Evolutionary conservation across 352 stramenopile genomes (phyloP).

Genomic region (Pythium angustatum): DNA sequence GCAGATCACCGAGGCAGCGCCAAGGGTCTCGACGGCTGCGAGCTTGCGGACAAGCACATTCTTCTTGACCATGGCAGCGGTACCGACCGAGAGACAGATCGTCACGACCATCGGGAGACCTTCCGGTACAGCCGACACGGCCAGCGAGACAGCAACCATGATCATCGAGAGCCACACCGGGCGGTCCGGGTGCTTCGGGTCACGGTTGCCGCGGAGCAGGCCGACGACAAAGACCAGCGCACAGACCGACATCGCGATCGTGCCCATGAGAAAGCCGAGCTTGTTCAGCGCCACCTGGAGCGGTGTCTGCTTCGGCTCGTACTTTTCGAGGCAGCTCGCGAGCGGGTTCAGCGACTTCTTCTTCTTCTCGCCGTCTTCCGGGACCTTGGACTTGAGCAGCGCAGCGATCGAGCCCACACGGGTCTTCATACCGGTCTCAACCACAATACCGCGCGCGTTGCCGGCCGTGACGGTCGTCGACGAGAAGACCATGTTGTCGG

Average conservation of each 20-base stretch:
- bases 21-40: slow-evolving; percentile 81
- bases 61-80: slow-evolving; percentile 72
- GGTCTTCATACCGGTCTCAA: slow-evolving; percentile 75
- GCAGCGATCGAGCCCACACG: slow-evolving; percentile 70
- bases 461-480: slow-evolving; percentile 84
- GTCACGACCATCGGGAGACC: slow-evolving; percentile 83
- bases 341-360: slow-evolving; percentile 59
- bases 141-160: slow-evolving; percentile 92
- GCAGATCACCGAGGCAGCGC: slow-evolving; percentile 91
- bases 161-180: slow-evolving; percentile 92
- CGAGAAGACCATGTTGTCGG: slow-evolving; percentile 93
- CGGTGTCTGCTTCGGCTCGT: slow-evolving; percentile 82
- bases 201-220: slow-evolving; percentile 49
- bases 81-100: slow-evolving; percentile 73
- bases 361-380: slow-evolving; percentile 9
- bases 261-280: slow-evolving; percentile 90
- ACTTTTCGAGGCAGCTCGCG: slow-evolving; percentile 49
- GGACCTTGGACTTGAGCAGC: slow-evolving; percentile 51
- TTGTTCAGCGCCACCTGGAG: slow-evolving; percentile 93
- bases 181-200: slow-evolving; percentile 65
- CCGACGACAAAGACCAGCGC: slow-evolving; percentile 92
- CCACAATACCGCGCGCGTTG: slow-evolving; percentile 69
- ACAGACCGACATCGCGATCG: slow-evolving; percentile 80
- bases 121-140: slow-evolving; percentile 73
- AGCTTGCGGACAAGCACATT: slow-evolving; percentile 87